A percentile compares a stretch with the other conserved stretches of the same genome.
Conservation (phyloP, 768 basidiomycete genomes). For the Artomyces pyxidatus region DNA sequence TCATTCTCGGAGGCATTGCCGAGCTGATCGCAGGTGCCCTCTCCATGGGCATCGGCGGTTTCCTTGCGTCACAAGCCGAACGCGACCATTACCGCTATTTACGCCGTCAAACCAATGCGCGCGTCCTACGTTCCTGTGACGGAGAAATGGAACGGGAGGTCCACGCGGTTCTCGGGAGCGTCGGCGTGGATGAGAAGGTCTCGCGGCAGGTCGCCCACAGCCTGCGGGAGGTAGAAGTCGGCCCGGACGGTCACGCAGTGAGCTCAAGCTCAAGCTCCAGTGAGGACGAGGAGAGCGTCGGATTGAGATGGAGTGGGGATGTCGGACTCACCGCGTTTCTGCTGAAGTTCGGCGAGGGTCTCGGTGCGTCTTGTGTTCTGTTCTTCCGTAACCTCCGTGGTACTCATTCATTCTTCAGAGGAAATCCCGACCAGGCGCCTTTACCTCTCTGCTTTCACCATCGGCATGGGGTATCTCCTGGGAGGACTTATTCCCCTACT, state of each 20-base stretch:
- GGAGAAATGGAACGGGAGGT: slow-evolving; percentile 98
- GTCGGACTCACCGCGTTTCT: slow-evolving; percentile 90
- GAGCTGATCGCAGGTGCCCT: slow-evolving; percentile 96
- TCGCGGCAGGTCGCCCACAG: slow-evolving; percentile 72
- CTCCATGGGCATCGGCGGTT: slow-evolving; percentile 98
- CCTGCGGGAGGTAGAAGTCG: slow-evolving; percentile 58
- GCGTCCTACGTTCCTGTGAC: slow-evolving; percentile 82
- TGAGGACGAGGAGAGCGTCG: slow-evolving; percentile 45
- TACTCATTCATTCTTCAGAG: slow-evolving; percentile 36
- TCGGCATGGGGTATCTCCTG: slow-evolving; percentile 88
- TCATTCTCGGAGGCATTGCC: slow-evolving; percentile 89
- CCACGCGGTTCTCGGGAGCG: slow-evolving; percentile 73
- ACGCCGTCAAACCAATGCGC: slow-evolving; percentile 60
- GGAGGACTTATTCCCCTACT: slow-evolving; percentile 91
- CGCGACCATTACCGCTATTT: slow-evolving; percentile 90
- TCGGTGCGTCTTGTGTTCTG: slow-evolving; percentile 45
- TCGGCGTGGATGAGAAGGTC: slow-evolving; percentile 81
- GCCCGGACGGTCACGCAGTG: slow-evolving; percentile 2
- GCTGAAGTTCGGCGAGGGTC: slow-evolving; percentile 90
- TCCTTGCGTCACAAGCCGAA: slow-evolving; percentile 95
- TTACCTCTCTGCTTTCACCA: slow-evolving; percentile 89
- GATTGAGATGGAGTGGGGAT: slow-evolving; percentile 61
- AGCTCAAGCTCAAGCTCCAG: neutral
- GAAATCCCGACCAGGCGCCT: slow-evolving; percentile 80
- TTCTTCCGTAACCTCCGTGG: neutral